phyloP scores from a whole-genome alignment of 2,329 filamentous ascomycete species.

The Nemania sp. region DNA sequence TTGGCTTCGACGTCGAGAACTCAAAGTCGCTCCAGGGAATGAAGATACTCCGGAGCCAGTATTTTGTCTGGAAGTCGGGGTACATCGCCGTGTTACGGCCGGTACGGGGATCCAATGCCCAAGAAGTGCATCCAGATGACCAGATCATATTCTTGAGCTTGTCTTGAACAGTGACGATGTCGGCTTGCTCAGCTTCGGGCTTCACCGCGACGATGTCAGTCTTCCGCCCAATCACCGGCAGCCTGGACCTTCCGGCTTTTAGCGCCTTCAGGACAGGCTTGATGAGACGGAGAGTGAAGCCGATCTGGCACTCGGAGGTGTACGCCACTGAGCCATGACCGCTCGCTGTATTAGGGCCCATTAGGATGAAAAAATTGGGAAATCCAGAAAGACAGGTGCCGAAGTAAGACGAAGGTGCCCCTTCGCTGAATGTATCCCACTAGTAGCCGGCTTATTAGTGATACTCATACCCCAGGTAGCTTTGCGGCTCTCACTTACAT shows the following conservation, averaged over 20 bases:
- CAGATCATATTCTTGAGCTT: conserved; percentile 23
- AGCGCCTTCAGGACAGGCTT: conserved; percentile 34
- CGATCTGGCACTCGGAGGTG: conserved; percentile 32
- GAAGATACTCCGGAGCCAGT: conserved; percentile 34
- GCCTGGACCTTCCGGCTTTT: conserved; percentile 23
- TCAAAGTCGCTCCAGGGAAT: conserved; percentile 34
- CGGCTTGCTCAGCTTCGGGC: conserved; percentile 30
- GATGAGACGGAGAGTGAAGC: conserved; percentile 30
- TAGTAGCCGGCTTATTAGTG: conserved; percentile 13
- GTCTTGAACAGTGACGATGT: conserved; percentile 23
- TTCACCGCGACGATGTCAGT: conserved; percentile 24
- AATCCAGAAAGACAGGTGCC: conserved; percentile 34
- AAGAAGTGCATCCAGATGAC: conserved; percentile 29
- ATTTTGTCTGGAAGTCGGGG: conserved; percentile 34
- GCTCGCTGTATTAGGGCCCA: conserved; percentile 35
- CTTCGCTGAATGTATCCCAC: conserved; percentile 32
- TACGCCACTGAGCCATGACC: conserved; percentile 28
- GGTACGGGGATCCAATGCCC: conserved; percentile 27
- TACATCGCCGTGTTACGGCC: conserved; percentile 33
- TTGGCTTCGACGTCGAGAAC: conserved; percentile 18
- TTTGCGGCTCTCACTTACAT: conserved; percentile 22
- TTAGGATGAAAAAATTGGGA: conserved; percentile 33
- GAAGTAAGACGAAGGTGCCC: conserved; percentile 29
- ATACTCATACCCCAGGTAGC: neutral
- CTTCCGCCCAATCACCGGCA: conserved; percentile 28